These are phyloP conservation scores for Phtheirospermum japonicum DNA, from an alignment of 257 asterid genomes.

Conservation along the genomic window DNA sequence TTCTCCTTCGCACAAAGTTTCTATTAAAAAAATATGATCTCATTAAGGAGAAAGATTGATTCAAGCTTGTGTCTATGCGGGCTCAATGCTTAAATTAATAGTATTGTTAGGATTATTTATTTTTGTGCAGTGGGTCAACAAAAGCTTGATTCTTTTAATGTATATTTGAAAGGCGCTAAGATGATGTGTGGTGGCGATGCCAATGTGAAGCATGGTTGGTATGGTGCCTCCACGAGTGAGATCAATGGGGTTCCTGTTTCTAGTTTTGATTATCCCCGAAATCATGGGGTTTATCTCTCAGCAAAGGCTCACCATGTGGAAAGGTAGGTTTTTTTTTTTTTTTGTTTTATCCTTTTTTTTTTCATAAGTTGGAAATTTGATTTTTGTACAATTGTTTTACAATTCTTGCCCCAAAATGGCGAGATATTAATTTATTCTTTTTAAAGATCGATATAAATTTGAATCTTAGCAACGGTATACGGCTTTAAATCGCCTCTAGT, in stretches of 20 bases:
- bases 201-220: slow-evolving; percentile 44
- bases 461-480: too few relatives aligned
- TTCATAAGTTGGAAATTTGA: background rate
- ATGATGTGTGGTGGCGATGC: slow-evolving; percentile 34
- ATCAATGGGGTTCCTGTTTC: slow-evolving; percentile 23
- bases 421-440: too few relatives aligned
- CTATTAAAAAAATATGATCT: too few relatives aligned
- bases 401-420: too few relatives aligned
- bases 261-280: slow-evolving; percentile 31
- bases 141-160: slow-evolving; percentile 23
- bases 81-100: slow-evolving; percentile 21
- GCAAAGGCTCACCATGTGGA: slow-evolving; percentile 27
- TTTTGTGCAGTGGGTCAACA: slow-evolving; percentile 27
- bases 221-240: slow-evolving; percentile 37
- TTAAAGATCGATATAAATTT: too few relatives aligned
- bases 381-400: too few relatives aligned
- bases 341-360: too few relatives aligned
- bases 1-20: too few relatives aligned
- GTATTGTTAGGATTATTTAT: slow-evolving; percentile 21
- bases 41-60: slow-evolving; percentile 25
- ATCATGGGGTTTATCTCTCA: slow-evolving; percentile 27
- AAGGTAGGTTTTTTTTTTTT: slow-evolving; percentile 26
- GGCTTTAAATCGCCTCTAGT: background rate
- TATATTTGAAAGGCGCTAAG: slow-evolving; percentile 30
- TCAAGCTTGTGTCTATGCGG: slow-evolving; percentile 30